Evolutionary conservation across 2,329 filamentous ascomycete genomes (phyloP), one percentile per base, ranked within the genome.

Genomic region (Phialophora expanda): DNA sequence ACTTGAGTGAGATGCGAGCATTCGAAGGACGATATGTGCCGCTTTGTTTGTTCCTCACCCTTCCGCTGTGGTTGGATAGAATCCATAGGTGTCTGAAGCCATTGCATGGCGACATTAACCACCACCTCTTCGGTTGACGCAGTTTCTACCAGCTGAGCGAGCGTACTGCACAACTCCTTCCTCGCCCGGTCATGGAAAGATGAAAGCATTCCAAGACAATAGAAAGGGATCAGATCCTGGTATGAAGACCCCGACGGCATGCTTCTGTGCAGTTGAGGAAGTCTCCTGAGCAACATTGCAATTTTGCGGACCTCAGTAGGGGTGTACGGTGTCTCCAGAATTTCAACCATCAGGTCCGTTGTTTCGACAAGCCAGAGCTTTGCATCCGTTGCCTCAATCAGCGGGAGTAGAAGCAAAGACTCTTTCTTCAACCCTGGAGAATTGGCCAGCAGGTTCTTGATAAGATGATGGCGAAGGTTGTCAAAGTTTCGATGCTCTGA

Each of bases 141-240:
- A 24, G 84, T 85, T 70, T 91, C 85, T 22, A 88, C 86, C 61
- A 99, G 88, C 59, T 89, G 84, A 73, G 92, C 90, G 73, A 99
- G 79, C 0, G 91, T 88, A 62, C 88, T 85, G 58, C 90, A 87
- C 0, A 91, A 86, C 73, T 96, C 92, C 66, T 96, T 91, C 91
- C 94, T 97, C 5, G 96, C 83, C 41, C 92, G 92, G 0, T 93
- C 86, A 70, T 97, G 83, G 71, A 90, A 91, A 56, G 96, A 88
- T 0, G 93, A 95, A 66, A 98, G 84, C 78, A 97, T 85, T 56
- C 95, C 95, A 72, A 97, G 97, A 72, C 92, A 88, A 73, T 93
- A 98, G 0, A 87, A 84, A 0, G 93, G 91, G 32, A 98, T 85
- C 6, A 92, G 87, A 72, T 86, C 84, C 65, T 86, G 83, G 69